These are phyloP conservation scores for Suhomyces xylopsoci DNA, from an alignment of 805 yeast genomes.

Conservation along the genomic window DNA sequence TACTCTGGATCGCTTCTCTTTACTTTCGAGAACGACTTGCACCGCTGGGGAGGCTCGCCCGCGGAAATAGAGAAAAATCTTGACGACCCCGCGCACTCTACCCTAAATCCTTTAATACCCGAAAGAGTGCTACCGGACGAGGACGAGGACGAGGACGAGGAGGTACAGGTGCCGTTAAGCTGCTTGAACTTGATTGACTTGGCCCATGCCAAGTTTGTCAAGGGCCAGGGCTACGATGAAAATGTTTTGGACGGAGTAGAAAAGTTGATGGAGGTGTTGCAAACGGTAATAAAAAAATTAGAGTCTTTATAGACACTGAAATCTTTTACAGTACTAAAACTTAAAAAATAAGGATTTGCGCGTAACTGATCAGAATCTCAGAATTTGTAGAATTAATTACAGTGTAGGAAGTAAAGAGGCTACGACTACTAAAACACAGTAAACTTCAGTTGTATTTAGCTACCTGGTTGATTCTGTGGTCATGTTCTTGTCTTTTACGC, in stretches of 20 bases:
- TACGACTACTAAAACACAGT: no score
- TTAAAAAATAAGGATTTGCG: no score
- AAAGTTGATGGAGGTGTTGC: conserved; percentile 49
- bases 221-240: conserved; percentile 68
- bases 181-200: conserved; percentile 76
- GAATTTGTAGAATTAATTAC: no score
- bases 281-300: conserved; percentile 13
- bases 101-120: conserved; percentile 26
- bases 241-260: conserved; percentile 69
- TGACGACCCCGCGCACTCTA: conserved; percentile 10
- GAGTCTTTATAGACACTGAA: no score
- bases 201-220: conserved; percentile 73
- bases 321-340: no score
- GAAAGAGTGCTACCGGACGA: conserved; percentile 9
- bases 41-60: conserved; percentile 44
- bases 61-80: background rate
- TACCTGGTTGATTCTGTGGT: no score
- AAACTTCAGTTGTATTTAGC: no score
- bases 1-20: conserved; percentile 72
- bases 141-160: conserved; percentile 18
- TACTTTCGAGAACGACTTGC: conserved; percentile 64
- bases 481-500: no score
- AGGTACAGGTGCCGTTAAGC: conserved; percentile 44
- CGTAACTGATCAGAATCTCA: no score
- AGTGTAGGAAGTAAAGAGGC: no score